These are phyloP conservation scores for Talaromyces sp. DNA, from an alignment of 2,329 filamentous ascomycete genomes.

Conservation along the genomic window DNA sequence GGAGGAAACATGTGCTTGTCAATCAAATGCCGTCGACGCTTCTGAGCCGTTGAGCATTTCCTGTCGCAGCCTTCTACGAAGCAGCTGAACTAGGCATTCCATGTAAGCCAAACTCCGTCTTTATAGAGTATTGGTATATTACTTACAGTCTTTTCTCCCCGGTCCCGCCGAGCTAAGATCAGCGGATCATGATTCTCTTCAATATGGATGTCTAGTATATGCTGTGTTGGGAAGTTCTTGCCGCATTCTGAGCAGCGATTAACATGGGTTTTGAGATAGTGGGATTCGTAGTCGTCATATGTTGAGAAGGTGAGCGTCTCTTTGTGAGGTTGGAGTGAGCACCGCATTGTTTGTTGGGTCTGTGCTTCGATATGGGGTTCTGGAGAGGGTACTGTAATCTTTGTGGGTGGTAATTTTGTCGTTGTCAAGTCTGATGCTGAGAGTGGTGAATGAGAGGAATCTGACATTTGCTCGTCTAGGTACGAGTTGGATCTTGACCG, in stretches of 20 bases:
- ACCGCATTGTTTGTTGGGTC: conserved; percentile 61
- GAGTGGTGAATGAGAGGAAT: conserved; percentile 20
- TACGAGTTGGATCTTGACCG: conserved; percentile 46
- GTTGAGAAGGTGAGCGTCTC: conserved; percentile 66
- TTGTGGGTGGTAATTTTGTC: conserved; percentile 35
- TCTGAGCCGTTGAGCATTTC: conserved; percentile 77
- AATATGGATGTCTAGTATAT: conserved; percentile 79
- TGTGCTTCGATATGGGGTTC: conserved; percentile 38
- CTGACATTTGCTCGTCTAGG: conserved; percentile 22
- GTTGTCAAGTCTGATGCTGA: conserved; percentile 18
- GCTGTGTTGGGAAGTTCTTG: conserved; percentile 81
- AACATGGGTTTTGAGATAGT: conserved; percentile 76
- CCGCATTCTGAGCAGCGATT: conserved; percentile 82
- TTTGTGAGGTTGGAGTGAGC: conserved; percentile 75
- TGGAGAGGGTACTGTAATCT: conserved; percentile 55
- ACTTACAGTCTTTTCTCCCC: conserved; percentile 77
- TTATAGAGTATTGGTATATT: not conserved
- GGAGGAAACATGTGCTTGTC: conserved; percentile 92
- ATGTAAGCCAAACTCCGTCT: not conserved
- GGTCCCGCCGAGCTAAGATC: conserved; percentile 65
- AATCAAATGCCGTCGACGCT: conserved; percentile 81
- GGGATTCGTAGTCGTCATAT: conserved; percentile 78
- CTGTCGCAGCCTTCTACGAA: conserved; percentile 86
- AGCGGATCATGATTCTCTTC: conserved; percentile 88
- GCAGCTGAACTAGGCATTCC: conserved; percentile 65